Evolutionary conservation across 371 early-diverging fungal genomes (phyloP).

Genomic region (Mortierella sp.): DNA sequence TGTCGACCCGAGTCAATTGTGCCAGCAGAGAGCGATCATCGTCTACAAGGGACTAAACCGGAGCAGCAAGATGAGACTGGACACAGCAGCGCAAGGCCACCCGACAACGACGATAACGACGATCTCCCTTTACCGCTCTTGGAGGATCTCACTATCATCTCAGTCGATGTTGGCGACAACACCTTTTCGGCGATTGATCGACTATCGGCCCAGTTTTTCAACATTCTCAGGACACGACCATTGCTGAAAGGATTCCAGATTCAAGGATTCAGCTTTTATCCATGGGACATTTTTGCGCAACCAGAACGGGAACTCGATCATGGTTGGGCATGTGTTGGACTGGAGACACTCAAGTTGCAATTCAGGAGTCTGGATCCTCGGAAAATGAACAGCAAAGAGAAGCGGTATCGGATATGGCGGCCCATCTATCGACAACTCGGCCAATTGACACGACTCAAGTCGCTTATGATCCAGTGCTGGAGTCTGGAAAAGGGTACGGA

Average conservation of each 20-base stretch:
- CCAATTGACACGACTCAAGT: not conserved
- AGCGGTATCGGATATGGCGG: constrained; percentile 8
- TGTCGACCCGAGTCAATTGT: not conserved
- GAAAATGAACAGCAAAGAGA: constrained; percentile 6
- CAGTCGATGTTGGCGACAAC: not conserved
- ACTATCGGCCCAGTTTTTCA: not conserved
- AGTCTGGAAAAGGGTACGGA: not conserved
- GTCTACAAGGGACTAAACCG: not conserved
- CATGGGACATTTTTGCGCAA: constrained; percentile 2
- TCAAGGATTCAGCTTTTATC: not conserved
- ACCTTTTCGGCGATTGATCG: not conserved
- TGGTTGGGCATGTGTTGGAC: not conserved
- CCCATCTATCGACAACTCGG: constrained; percentile 4
- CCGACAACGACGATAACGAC: not conserved
- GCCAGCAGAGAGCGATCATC: not conserved
- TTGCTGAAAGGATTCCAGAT: not conserved
- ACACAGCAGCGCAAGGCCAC: not conserved
- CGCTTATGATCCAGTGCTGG: constrained; percentile 6
- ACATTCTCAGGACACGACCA: constrained; percentile 8
- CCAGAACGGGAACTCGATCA: constrained; percentile 3
- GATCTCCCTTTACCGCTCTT: not conserved
- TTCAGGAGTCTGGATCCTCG: not conserved
- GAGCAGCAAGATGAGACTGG: not conserved
- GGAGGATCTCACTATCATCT: not conserved
- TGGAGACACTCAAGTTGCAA: not conserved